Conservation (phyloP, 352 stramenopile genomes). For the Globisporangium ultimum region DNA sequence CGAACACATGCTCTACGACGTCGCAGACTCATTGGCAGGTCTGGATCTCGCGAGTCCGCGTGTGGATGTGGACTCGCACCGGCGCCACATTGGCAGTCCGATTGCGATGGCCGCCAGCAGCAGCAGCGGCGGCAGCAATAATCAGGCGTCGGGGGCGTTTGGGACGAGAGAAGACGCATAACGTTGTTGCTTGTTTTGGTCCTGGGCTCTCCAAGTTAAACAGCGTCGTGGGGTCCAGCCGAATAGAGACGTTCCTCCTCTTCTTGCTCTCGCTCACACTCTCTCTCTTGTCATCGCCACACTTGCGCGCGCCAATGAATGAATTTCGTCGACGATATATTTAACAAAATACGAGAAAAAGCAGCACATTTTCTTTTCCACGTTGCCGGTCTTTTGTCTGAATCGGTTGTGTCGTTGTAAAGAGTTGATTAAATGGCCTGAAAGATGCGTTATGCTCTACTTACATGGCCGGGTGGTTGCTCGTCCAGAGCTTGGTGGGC, state of each 20-base stretch:
- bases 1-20: conserved; percentile 24
- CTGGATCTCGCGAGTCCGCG: conserved; percentile 2
- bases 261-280: too few species aligned
- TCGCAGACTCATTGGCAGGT: conserved; percentile 25
- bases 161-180: not conserved
- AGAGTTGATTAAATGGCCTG: too few species aligned
- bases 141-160: not conserved
- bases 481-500: conserved; percentile 67
- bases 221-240: not conserved
- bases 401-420: not conserved
- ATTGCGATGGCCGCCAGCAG: conserved; percentile 7
- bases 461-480: conserved; percentile 17
- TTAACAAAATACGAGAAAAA: conserved; percentile 11
- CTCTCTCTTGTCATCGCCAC: too few species aligned
- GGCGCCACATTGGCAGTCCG: conserved; percentile 2
- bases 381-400: not conserved
- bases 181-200: not conserved
- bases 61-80: not conserved
- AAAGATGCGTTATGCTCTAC: not conserved
- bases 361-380: not conserved
- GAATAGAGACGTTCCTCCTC: conserved; percentile 1
- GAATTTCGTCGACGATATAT: conserved; percentile 8
- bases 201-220: too few species aligned
- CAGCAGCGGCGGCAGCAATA: not conserved
- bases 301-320: conserved; percentile 2